Evolutionary conservation across 176 grass and related monocot genomes (phyloP), one percentile per base, ranked within the genome.

Genomic region (Phyllostachys edulis): DNA sequence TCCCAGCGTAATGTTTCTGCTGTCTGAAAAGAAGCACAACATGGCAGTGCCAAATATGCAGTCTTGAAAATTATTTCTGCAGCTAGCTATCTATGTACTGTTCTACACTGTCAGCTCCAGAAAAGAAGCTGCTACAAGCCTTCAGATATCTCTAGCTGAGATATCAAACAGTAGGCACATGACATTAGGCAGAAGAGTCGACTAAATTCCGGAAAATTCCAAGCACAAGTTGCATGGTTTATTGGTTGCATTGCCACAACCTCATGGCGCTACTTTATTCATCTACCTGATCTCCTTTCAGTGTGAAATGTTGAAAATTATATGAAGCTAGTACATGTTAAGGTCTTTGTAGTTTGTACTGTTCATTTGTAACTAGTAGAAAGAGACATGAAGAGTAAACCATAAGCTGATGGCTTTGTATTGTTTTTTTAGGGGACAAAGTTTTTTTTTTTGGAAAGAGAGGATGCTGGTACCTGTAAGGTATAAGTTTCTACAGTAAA

Each of bases 181-280:
- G 37, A 57, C 29, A 50, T 67, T 16, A 60, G 8, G 52, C 14
- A n/a, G 17, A 74, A 36, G 59, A 67, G 62, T 54, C 23, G 49
- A 85, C 74, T 3, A 65, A 73, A 73, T 65, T 63, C 56, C 7
- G 45, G 5, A 7, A 59, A 75, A 75, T 29, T 39, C 60, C 27
- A 68, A 42, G 23, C 69, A 68, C 70, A 75, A 75, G 37, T 86
- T 72, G 68, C 57, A 56, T 59, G 5, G 24, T 81, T 59, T 47
- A 27, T 20, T 67, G 17, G 61, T 60, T 67, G 5, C 50, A 13
- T 39, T 61, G 40, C 47, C 77, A 36, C 49, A 77, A 44, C n/a
- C 71, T 13, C 26, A 14, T 61, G 68, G 20, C 2, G 47, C 39
- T 29, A 71, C 69, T 62, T 46, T 74, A 37, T 34, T 71, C 69